Evolutionary conservation across 1,284 basidiomycete genomes (phyloP), one percentile per base, ranked within the genome.

Genomic region (Malassezia obtusa): DNA sequence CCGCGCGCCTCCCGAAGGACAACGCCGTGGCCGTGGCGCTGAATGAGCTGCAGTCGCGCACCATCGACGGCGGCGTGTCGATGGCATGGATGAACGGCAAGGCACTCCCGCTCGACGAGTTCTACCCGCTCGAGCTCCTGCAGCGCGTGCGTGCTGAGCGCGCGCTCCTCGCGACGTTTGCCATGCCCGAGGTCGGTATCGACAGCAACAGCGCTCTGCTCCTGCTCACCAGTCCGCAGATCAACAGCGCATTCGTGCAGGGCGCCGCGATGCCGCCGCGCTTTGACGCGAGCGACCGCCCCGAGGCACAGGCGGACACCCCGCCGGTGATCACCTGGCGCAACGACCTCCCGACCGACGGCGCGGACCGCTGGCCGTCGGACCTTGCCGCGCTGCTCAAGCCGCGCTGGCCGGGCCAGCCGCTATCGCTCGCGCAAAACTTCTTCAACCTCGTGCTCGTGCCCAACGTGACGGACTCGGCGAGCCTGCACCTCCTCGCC

Each of bases 301-400:
- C 61, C 40, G 69, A 65, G 43, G 17, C 2, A 3, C 15, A 14
- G 17, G 25, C 32, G 22, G 22, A 31, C 11, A 49, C 53, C n/a
- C 50, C 38, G 2, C 30, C 33, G 1, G 44, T 51, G 11, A 81
- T 94, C 45, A 71, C 83, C 0, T 96, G 86, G 82, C 84, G 85
- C 81, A 96, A 96, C 74, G 84, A 96, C 74, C 75, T 96, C 22
- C 84, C 88, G 75, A 85, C 83, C 58, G 91, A 95, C 68, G 77
- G 76, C n/a, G 77, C 81, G 78, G 85, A 74, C 50, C 11, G 12
- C 9, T 63, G 61, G 59, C 54, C 59, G 12, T 56, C n/a, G 14
- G n/a, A 45, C 22, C n/a, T 38, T 4, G 14, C 8, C 24, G n/a
- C 22, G 37, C 37, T 47, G 11, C 45, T 47, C 11, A 11, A n/a